These are phyloP conservation scores for Aspergillus funiculosus DNA, from an alignment of 495 filamentous ascomycete species.

Conservation along the genomic window DNA sequence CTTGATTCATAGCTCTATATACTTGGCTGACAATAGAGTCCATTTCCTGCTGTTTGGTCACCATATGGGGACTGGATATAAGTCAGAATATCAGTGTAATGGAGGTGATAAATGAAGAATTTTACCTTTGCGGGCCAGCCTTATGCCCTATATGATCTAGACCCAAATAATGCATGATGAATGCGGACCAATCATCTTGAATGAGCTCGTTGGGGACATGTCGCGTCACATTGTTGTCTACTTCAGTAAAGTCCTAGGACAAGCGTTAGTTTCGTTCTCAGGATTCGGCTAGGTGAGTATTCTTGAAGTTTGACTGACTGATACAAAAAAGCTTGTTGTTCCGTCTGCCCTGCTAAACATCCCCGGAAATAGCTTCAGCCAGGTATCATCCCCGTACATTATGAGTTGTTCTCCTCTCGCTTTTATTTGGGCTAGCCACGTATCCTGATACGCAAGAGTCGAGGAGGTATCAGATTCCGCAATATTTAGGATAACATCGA, in stretches of 20 bases:
- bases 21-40: conserved; percentile 72
- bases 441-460: conserved; percentile 80
- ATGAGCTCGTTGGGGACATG: conserved; percentile 73
- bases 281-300: not conserved
- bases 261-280: conserved; percentile 21
- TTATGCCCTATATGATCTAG: conserved; percentile 98
- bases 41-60: conserved; percentile 92
- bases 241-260: conserved; percentile 90
- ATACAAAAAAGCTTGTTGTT: conserved; percentile 96
- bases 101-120: not conserved
- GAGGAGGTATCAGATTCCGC: conserved; percentile 89
- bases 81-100: conserved; percentile 10
- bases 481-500: conserved; percentile 95
- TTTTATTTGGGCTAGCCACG: conserved; percentile 90
- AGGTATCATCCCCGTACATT: conserved; percentile 98
- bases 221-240: conserved; percentile 94
- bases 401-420: conserved; percentile 68
- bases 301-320: conserved; percentile 55
- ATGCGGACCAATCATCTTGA: conserved; percentile 79
- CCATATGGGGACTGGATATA: conserved; percentile 68
- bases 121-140: conserved; percentile 75
- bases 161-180: conserved; percentile 93
- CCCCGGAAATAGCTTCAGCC: conserved; percentile 91
- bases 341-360: conserved; percentile 83
- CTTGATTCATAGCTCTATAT: conserved; percentile 64